Percentiles rank a stretch among this genome's conserved stretches.
Conservation (phyloP, 345 rosid species). For the Melaleuca alternifolia region DNA sequence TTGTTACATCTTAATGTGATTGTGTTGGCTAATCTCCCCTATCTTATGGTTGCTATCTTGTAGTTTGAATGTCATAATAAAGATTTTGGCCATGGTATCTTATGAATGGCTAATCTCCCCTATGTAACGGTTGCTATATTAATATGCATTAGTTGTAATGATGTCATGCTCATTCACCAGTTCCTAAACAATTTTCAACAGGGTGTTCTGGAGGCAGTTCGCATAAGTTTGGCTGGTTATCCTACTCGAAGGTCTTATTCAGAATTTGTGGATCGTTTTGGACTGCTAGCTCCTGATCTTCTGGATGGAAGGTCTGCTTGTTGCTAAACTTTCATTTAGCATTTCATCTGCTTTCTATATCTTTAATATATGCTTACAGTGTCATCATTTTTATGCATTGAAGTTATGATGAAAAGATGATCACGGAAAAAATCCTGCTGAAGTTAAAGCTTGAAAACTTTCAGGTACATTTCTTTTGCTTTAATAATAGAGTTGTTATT, state of each 20-base stretch:
- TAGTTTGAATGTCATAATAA: neutral
- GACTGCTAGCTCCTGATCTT: constrained; percentile 61
- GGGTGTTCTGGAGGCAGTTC: constrained; percentile 99
- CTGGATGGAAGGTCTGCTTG: constrained; percentile 58
- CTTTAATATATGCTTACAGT: neutral
- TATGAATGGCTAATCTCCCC: neutral
- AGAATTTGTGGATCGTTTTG: constrained; percentile 95
- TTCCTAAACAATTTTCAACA: constrained; percentile 7
- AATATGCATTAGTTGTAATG: neutral
- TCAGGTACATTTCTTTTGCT: constrained; percentile 48
- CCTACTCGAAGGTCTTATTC: constrained; percentile 81
- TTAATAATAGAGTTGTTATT: neutral
- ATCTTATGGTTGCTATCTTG: neutral
- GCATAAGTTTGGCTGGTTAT: constrained; percentile 97
- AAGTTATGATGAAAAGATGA: constrained; percentile 70
- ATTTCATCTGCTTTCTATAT: neutral
- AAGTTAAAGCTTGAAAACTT: constrained; percentile 70
- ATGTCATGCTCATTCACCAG: neutral
- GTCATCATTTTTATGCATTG: neutral
- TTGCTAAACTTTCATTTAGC: neutral
- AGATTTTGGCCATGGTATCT: neutral
- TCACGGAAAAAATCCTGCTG: constrained; percentile 62
- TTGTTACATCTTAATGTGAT: neutral
- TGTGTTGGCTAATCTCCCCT: neutral
- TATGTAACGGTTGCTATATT: neutral